A percentile compares a stretch with the other conserved stretches of the same genome.
These are phyloP conservation scores for Malbranchea zuffiana DNA, from an alignment of 2,329 filamentous ascomycete species.

Conservation along the genomic window DNA sequence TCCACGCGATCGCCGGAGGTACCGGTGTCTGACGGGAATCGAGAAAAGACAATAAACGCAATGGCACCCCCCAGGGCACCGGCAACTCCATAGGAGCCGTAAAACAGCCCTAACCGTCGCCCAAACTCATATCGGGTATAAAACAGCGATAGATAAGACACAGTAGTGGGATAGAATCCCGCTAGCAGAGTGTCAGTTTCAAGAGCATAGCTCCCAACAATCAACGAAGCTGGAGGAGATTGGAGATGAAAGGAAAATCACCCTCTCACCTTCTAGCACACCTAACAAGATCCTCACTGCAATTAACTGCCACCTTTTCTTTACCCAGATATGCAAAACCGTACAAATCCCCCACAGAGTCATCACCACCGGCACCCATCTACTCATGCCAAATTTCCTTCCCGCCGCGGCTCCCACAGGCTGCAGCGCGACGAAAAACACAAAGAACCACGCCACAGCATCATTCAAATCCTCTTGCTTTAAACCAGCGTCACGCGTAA, in stretches of 20 bases:
- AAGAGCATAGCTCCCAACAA: background rate
- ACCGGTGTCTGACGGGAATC: constrained; percentile 15
- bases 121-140: constrained; percentile 50
- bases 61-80: constrained; percentile 47
- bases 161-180: constrained; percentile 49
- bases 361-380: constrained; percentile 50
- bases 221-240: background rate
- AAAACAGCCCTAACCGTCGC: constrained; percentile 44
- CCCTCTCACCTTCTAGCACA: constrained; percentile 33
- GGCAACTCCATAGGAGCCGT: constrained; percentile 47
- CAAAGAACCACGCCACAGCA: constrained; percentile 48
- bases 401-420: constrained; percentile 42
- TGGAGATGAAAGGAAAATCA: background rate
- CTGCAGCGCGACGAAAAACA: constrained; percentile 49
- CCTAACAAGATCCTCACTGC: constrained; percentile 38
- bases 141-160: constrained; percentile 49
- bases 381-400: constrained; percentile 36
- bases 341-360: constrained; percentile 43
- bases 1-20: constrained; percentile 25
- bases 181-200: constrained; percentile 22
- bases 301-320: constrained; percentile 38
- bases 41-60: constrained; percentile 40
- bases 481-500: constrained; percentile 46
- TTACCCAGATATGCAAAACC: constrained; percentile 38
- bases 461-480: constrained; percentile 44